Percentiles rank a stretch among this genome's conserved stretches.
phyloP scores from a whole-genome alignment of 1,139 yeast species.

The Tardiomyces digboiensis region DNA sequence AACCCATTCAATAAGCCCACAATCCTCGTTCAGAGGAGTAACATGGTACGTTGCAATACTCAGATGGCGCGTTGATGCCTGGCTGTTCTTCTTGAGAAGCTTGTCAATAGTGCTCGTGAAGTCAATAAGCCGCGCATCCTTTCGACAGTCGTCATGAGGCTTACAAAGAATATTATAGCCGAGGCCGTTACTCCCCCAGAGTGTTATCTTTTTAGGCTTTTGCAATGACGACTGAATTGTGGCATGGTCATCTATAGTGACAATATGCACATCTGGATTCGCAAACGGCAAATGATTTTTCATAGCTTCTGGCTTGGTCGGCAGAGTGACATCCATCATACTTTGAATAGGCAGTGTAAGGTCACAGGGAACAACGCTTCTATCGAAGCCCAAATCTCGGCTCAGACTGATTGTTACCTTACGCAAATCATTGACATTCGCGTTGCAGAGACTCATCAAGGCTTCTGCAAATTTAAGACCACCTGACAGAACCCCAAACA shows the following conservation, averaged over 20 bases:
- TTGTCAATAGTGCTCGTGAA: conserved; percentile 83
- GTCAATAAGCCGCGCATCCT: conserved; percentile 93
- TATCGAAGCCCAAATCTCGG: conserved; percentile 35
- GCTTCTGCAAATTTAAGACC: neutral
- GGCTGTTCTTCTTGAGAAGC: conserved; percentile 54
- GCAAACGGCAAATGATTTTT: conserved; percentile 25
- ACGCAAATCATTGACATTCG: neutral
- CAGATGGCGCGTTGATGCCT: conserved; percentile 63
- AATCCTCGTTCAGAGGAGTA: conserved; percentile 73
- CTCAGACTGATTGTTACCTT: conserved; percentile 4
- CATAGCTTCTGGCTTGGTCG: conserved; percentile 38
- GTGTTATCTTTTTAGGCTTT: conserved; percentile 69
- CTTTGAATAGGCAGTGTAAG: conserved; percentile 77
- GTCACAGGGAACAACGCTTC: conserved; percentile 45
- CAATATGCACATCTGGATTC: conserved; percentile 7
- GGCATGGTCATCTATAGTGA: conserved; percentile 47
- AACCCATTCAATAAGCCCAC: conserved; percentile 94
- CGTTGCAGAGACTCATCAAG: neutral
- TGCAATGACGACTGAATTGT: conserved; percentile 74
- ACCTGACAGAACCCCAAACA: neutral
- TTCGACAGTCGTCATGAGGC: conserved; percentile 82
- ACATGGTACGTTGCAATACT: conserved; percentile 80
- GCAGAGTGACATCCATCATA: conserved; percentile 60
- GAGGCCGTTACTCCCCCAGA: conserved; percentile 71
- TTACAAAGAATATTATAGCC: conserved; percentile 72